Base-by-base conservation (phyloP, 2,329 filamentous ascomycete species). In the Mycogone perniciosa region DNA sequence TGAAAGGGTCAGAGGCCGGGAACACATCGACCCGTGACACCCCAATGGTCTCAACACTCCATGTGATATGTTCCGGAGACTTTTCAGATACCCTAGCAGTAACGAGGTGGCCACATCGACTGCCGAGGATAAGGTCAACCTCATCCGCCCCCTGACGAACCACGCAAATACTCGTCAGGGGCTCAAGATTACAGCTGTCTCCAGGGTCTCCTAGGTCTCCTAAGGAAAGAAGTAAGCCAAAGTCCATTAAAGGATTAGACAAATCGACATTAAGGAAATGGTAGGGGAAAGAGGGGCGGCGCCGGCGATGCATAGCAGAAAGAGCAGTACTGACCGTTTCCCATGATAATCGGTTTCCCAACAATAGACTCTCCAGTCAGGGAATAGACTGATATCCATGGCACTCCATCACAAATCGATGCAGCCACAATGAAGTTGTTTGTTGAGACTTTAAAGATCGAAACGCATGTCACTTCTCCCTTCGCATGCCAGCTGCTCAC, bases 381-480 rank as follows among this genome's bases (percentile, higher is more conserved):
- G 1, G 62, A 56, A 51, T 64, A 66, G 6, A 67, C 54, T 0
- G 61, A 64, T 33, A 76, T 55, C n/a, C 59, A 64, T 3, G 71
- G 66, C 3, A 55, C 54, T 0, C 62, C 61, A 5, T 66, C 57
- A 20, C 58, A 44, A 52, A 70, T 64, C 0, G 71, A 58, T 1
- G 70, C 72, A 3, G 60, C 64, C n/a, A 66, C 52, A 5, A 73
- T 57, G 33, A 57, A 64, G 3, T 61, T 54, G 6, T 60, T 51
- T 1, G 53, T 62, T 3, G 57, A 53, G 4, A 65, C 52, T 2
- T 42, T 49, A 27, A 67, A 67, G 4, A 74, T 54, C 2, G 63
- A 61, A 6, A 82, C 57, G 52, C 74, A 79, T 4, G 76, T 80
- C 2, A 79, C 65, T 54, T 81, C 76, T 1, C 73, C 75, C 7